Percentiles rank a stretch among this genome's conserved stretches.
Evolutionary conservation across 371 early-diverging fungal genomes (phyloP).

Genomic region (Lichtheimia hyalospora): DNA sequence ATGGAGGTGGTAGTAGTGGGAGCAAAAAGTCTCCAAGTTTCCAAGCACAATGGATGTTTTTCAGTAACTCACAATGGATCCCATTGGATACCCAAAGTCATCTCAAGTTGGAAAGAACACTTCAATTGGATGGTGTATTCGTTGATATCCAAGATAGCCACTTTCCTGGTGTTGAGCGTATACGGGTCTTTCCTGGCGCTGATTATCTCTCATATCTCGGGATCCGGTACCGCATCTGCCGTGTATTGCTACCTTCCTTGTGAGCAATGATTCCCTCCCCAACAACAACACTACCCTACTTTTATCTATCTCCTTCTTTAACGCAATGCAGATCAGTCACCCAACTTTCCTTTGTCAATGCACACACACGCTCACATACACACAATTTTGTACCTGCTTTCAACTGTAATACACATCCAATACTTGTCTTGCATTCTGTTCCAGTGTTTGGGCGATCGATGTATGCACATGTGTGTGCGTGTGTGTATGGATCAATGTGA

Average conservation of each 20-base stretch:
- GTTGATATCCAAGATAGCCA: constrained; percentile 26
- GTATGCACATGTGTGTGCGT: no score
- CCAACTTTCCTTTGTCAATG: no score
- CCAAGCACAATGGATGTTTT: constrained; percentile 28
- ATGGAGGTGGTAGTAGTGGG: not conserved
- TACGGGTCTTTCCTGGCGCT: constrained; percentile 24
- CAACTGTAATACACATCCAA: no score
- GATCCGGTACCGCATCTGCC: constrained; percentile 25
- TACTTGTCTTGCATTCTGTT: no score
- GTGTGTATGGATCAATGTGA: no score
- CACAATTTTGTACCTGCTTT: no score
- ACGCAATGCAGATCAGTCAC: no score
- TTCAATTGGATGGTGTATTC: constrained; percentile 21
- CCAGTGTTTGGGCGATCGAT: no score
- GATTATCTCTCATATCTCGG: constrained; percentile 28
- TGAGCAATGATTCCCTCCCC: constrained; percentile 1
- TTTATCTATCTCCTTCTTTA: no score
- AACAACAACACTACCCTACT: no score
- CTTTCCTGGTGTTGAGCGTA: constrained; percentile 20
- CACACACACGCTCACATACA: no score
- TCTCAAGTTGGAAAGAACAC: constrained; percentile 18
- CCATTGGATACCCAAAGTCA: constrained; percentile 23
- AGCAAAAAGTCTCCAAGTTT: constrained; percentile 1
- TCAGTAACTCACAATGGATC: constrained; percentile 23
- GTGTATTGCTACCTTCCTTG: constrained; percentile 19